phyloP scores from a whole-genome alignment of 1,284 basidiomycete species.

The Trichosporon inkin region DNA sequence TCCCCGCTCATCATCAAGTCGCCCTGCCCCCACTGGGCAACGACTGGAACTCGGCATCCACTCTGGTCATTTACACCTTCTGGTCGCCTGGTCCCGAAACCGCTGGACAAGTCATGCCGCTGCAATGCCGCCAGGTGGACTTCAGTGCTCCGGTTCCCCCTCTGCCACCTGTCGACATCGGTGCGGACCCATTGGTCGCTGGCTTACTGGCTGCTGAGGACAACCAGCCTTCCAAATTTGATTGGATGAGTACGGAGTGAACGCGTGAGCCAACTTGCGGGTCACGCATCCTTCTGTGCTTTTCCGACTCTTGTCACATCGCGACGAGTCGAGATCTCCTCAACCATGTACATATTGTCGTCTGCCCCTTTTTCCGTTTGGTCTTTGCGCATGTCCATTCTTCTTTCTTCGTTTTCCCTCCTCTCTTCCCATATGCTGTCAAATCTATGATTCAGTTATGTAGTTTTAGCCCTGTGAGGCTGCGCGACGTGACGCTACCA shows the following conservation, averaged over 20 bases:
- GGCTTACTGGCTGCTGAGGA: constrained; percentile 19
- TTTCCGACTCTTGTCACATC: not conserved
- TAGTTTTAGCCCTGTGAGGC: not conserved
- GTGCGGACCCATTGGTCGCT: constrained; percentile 14
- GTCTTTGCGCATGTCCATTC: not conserved
- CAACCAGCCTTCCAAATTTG: constrained; percentile 16
- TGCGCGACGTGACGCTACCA: not conserved
- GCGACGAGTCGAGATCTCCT: not conserved
- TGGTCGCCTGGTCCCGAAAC: constrained; percentile 11
- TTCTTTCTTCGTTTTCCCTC: not conserved
- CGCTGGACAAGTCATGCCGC: not conserved
- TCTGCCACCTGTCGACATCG: not conserved
- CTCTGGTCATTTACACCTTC: constrained; percentile 21
- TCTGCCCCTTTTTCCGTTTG: not conserved
- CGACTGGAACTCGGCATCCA: constrained; percentile 17
- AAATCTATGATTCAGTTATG: not conserved
- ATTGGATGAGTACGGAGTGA: constrained; percentile 11
- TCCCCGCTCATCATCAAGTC: constrained; percentile 4
- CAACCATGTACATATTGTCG: not conserved
- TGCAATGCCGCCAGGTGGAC: constrained; percentile 17
- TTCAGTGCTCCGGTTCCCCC: constrained; percentile 7
- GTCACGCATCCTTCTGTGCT: not conserved
- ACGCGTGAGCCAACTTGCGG: not conserved
- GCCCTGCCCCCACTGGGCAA: constrained; percentile 7
- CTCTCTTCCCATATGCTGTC: not conserved